Evolutionary conservation across 192 early-diverging fungal species (phyloP), one percentile per base, ranked within the genome.

Genomic region (Diversispora epigaea): DNA sequence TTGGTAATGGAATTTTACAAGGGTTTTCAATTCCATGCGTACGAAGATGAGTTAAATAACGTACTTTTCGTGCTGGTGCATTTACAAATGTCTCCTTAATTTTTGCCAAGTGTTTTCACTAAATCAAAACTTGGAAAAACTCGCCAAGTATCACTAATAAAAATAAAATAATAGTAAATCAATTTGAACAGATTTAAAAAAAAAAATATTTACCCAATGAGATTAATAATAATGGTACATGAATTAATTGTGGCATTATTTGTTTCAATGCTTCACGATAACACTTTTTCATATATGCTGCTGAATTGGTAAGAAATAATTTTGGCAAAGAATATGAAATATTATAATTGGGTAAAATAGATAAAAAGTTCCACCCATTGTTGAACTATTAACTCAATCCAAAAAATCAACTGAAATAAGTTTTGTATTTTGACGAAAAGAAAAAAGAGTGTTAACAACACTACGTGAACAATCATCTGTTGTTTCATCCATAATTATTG

Each of bases 381-480:
- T 65, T 41, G 6, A 65, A 65, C 44, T 65, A 65, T 65, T 65
- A 43, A 65, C 63, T n/a, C 12, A 15, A 8, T 65, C 39, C n/a
- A 65, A 65, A 65, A 65, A 65, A 44, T 65, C 63, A 65, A 65
- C 41, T 17, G 63, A 65, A 44, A 65, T 5, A 0, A 65, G 19
- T 43, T 65, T 65, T 19, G 63, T 65, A 65, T 65, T 3, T n/a
- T 41, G n/a, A 61, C 22, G 58, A 61, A 4, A 19, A 32, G 9
- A 21, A 61, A 61, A 61, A 61, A 61, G 32, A 61, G 63, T 65
- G 44, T 65, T 65, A 41, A 65, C 63, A n/a, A 65, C 40, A 43
- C 63, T 65, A 22, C n/a, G 17, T 44, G 63, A 45, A 44, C 63
- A 65, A 41, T 45, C 17, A n/a, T 65, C 41, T 45, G 3, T 65